Evolutionary conservation across 73 alveolate genomes (phyloP), one percentile per base, ranked within the genome.

Genomic region (Symbiodinium pilosum): DNA sequence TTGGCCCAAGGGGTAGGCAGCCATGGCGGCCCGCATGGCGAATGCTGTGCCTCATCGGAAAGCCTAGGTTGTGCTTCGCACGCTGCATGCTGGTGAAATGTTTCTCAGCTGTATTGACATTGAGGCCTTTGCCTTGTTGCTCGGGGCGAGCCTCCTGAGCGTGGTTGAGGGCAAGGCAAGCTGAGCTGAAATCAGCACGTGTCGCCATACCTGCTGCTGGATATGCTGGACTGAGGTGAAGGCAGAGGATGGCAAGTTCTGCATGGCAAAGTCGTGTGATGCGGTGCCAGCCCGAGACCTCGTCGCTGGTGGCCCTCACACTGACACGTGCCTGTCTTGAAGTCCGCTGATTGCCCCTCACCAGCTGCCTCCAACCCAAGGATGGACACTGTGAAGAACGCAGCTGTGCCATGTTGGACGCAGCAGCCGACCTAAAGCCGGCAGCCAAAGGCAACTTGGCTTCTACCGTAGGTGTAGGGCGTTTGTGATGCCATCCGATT

Each of bases 311-410:
- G n/a, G n/a, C n/a, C n/a, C n/a, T n/a, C n/a, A n/a, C n/a, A n/a
- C n/a, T n/a, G n/a, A n/a, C n/a, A n/a, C n/a, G n/a, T n/a, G n/a
- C n/a, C n/a, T n/a, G n/a, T n/a, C n/a, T n/a, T n/a, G n/a, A n/a
- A n/a, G n/a, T n/a, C n/a, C n/a, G n/a, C n/a, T n/a, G n/a, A n/a
- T n/a, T n/a, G n/a, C n/a, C n/a, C n/a, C n/a, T n/a, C n/a, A n/a
- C n/a, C n/a, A n/a, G n/a, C n/a, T n/a, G n/a, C n/a, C n/a, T n/a
- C n/a, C n/a, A n/a, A n/a, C n/a, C n/a, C 44, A 26, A 93, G 92
- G 98, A 93, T 26, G 98, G 98, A 40, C 91, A 93, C 73, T 93
- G 98, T 68, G 98, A 93, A 41, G 98, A 93, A 68, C 92, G 98
- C 9, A 68, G 93, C 38, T 93, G 98, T 89, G 52, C 92, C 38